phyloP scores from a whole-genome alignment of 495 filamentous ascomycete species.

The Neurospora sp. region DNA sequence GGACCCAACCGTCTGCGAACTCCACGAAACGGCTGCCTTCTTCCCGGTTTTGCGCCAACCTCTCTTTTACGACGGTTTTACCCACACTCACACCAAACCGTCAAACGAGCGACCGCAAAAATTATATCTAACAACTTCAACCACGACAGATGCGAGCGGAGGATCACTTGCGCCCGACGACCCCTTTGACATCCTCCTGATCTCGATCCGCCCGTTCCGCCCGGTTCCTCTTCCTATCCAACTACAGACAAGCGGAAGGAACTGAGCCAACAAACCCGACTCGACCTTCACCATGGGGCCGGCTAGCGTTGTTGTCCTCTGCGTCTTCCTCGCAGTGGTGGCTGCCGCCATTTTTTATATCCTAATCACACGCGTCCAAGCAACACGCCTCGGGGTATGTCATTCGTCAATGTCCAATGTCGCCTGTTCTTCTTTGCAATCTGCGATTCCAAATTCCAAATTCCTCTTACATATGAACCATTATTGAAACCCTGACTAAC shows the following conservation, averaged over 20 bases:
- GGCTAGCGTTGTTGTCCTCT: slow-evolving; percentile 37
- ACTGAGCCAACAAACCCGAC: background rate
- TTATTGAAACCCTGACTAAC: slow-evolving; percentile 1
- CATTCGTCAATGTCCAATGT: background rate
- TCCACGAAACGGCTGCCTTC: background rate
- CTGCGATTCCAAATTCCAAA: background rate
- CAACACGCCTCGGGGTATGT: slow-evolving; percentile 49
- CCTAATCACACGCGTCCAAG: slow-evolving; percentile 48
- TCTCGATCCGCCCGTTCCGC: background rate
- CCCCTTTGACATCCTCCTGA: background rate
- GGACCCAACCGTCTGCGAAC: background rate
- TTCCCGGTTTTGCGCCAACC: background rate
- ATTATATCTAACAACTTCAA: background rate
- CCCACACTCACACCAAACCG: background rate
- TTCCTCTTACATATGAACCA: background rate
- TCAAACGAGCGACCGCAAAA: background rate
- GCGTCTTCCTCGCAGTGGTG: slow-evolving; percentile 41
- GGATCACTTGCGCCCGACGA: background rate
- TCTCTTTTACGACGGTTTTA: background rate
- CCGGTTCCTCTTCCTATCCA: background rate
- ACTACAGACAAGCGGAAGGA: background rate
- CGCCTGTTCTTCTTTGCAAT: background rate
- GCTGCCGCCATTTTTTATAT: slow-evolving; percentile 38
- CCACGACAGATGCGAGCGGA: background rate
- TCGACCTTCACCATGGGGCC: slow-evolving; percentile 27